Conservation (phyloP, 2,329 filamentous ascomycete genomes). For the Plenodomus biglobosus region DNA sequence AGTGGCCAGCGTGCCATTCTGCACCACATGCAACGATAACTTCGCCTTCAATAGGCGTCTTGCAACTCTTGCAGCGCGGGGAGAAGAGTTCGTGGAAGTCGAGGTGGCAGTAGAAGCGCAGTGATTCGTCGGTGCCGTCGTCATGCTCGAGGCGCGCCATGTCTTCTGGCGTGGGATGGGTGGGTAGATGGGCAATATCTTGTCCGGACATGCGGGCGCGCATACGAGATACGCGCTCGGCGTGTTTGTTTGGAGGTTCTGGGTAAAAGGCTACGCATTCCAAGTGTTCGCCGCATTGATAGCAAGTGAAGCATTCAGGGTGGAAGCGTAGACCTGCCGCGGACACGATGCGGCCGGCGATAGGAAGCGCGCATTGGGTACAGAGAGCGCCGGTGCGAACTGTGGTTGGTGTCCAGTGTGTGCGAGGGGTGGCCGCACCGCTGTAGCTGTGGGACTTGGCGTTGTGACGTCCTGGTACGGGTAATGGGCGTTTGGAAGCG, state of each 20-base stretch:
- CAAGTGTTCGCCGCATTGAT: slow-evolving; percentile 80
- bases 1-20: slow-evolving; percentile 98
- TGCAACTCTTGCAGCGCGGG: slow-evolving; percentile 92
- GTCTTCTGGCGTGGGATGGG: slow-evolving; percentile 58
- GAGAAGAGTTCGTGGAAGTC: slow-evolving; percentile 96
- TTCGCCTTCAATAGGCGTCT: slow-evolving; percentile 93
- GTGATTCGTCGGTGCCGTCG: slow-evolving; percentile 64
- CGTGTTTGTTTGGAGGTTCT: slow-evolving; percentile 74
- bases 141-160: slow-evolving; percentile 56
- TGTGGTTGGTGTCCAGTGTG: slow-evolving; percentile 50
- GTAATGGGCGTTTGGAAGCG: slow-evolving; percentile 52
- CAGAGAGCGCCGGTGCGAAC: slow-evolving; percentile 70
- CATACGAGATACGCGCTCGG: slow-evolving; percentile 73
- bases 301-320: slow-evolving; percentile 88
- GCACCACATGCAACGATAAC: slow-evolving; percentile 89
- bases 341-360: slow-evolving; percentile 86
- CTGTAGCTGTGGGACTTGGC: slow-evolving; percentile 30
- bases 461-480: slow-evolving; percentile 50
- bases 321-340: slow-evolving; percentile 84
- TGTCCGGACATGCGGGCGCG: slow-evolving; percentile 57
- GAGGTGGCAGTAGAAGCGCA: slow-evolving; percentile 95
- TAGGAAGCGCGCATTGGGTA: slow-evolving; percentile 79
- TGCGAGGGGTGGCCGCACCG: slow-evolving; percentile 41
- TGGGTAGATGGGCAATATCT: slow-evolving; percentile 50
- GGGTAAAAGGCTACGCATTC: slow-evolving; percentile 97